Conservation (phyloP, 805 yeast genomes). For the Saturnispora besseyi region DNA sequence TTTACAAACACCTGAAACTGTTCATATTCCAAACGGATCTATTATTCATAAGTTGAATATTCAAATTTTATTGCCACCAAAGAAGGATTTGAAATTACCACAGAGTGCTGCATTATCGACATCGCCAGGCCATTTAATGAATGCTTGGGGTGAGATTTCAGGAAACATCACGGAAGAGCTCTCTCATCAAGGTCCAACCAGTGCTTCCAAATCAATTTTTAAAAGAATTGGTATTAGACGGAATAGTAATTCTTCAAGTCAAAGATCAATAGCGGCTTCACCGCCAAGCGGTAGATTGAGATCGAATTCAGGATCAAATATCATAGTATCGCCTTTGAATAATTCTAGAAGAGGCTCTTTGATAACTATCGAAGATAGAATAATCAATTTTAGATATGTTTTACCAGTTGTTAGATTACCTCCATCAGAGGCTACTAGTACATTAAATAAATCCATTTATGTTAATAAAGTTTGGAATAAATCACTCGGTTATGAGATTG, state of each 20-base stretch:
- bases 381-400: slow-evolving; percentile 30
- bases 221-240: slow-evolving; percentile 20
- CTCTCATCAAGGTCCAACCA: not conserved
- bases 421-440: slow-evolving; percentile 47
- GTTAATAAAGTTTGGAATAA: slow-evolving; percentile 72
- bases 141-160: not conserved
- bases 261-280: slow-evolving; percentile 9
- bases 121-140: slow-evolving; percentile 23
- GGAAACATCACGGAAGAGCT: not conserved
- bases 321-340: not conserved
- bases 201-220: slow-evolving; percentile 15
- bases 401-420: slow-evolving; percentile 47
- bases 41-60: slow-evolving; percentile 36
- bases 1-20: slow-evolving; percentile 52
- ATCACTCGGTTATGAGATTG: slow-evolving; percentile 57
- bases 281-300: slow-evolving; percentile 8
- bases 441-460: slow-evolving; percentile 63
- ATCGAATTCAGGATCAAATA: slow-evolving; percentile 3
- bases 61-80: slow-evolving; percentile 29
- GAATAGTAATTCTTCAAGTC: slow-evolving; percentile 7
- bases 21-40: slow-evolving; percentile 42
- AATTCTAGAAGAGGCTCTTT: slow-evolving; percentile 2
- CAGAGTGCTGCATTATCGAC: slow-evolving; percentile 28
- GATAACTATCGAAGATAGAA: slow-evolving; percentile 4
- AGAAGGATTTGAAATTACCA: slow-evolving; percentile 21